phyloP scores from a whole-genome alignment of 768 basidiomycete genomes.

The Leccinum obscurum region DNA sequence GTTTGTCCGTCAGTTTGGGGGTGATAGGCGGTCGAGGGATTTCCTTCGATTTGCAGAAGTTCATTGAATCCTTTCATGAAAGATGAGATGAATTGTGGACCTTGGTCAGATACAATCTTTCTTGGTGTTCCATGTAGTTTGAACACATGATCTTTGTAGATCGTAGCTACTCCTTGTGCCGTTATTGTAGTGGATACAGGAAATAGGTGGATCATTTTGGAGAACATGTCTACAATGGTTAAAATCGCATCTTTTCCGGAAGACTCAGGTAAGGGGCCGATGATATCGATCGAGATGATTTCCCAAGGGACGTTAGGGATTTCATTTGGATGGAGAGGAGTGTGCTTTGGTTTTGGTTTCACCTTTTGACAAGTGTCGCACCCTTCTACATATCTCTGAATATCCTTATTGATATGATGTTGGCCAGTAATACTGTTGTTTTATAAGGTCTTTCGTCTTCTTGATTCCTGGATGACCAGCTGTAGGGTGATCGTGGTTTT shows the following conservation, averaged over 20 bases:
- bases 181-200: neutral
- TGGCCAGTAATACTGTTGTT: neutral
- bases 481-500: neutral
- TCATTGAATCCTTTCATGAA: neutral
- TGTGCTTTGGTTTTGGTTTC: accelerated
- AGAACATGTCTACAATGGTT: neutral
- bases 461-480: neutral
- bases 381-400: neutral
- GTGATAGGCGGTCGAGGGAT: neutral
- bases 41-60: neutral
- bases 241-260: neutral
- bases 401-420: neutral
- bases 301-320: neutral
- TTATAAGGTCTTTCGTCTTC: accelerated
- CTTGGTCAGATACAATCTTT: neutral
- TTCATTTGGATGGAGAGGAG: neutral
- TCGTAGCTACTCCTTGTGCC: neutral
- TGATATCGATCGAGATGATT: neutral
- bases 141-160: neutral
- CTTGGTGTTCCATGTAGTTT: neutral
- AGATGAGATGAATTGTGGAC: neutral
- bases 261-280: neutral
- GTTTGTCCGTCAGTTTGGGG: neutral
- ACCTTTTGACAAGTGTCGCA: neutral
- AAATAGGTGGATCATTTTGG: neutral